Base-by-base conservation (phyloP, 1,284 basidiomycete species). In the Coniophora puteana region DNA sequence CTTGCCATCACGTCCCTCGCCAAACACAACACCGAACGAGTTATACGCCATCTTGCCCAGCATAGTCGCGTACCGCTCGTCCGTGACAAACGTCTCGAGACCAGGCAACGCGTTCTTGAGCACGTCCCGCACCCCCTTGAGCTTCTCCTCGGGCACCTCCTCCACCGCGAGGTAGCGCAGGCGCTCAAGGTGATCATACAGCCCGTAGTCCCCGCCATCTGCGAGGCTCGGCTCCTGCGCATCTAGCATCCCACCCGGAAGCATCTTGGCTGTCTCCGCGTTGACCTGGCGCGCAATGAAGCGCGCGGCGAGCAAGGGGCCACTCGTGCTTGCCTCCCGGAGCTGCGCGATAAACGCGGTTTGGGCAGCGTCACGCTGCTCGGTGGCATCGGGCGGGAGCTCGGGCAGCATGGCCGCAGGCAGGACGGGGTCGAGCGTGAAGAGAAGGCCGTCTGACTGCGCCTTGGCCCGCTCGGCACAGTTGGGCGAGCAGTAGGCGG, bases 151-250 rank as follows among this genome's bases (percentile, higher is more conserved):
- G 12, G 68, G 55, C 4, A 72, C 58, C 17, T 65, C 55, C 8
- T 48, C 39, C 12, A 74, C 55, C 36, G 86, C 83, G 30, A 86
- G 58, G 53, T 71, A 88, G 38, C 81, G 74, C 48, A 85, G 60
- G 28, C 86, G 71, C 53, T 90, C 87, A 13, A 89, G 59, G 53
- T 90, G 86, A 49, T 90, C 87, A 36, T 75, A 78, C 32, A 89
- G 65, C 21, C 70, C 63, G 55, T 88, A 89, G 10, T 73, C 71
- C 3, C 66, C 67, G 18, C 58, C 58, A 13, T 76, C 76, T 8
- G 74, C 68, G 37, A 76, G 70, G 8, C 70, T 69, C 35, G 71
- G 69, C 36, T 74, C 71, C 32, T 52, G 57, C 21, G 50, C 47
- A 14, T 51, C 49, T 33, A 56, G 49, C 43, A 52, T 52, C 35